Evolutionary conservation across 2,329 filamentous ascomycete species (phyloP), one percentile per base, ranked within the genome.

Genomic region (Cladosporium sp.): DNA sequence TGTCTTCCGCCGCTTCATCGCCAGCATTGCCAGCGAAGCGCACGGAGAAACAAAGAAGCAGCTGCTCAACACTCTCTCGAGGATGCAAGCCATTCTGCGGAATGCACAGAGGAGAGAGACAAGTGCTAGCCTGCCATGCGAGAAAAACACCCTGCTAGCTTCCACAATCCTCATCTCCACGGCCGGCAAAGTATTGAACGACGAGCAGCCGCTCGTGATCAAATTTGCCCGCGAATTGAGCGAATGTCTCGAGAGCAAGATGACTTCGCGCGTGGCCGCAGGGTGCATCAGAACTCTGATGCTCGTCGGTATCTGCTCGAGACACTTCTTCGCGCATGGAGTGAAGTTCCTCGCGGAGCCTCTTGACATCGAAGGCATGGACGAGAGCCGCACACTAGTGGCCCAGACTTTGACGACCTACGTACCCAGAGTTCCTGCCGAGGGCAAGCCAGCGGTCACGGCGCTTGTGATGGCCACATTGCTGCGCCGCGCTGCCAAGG

Each of bases 71-170:
- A 94, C 90, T 61, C 79, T 97, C 9, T 85, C 88, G 30, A 86
- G 90, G 5, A 94, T 97, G 78, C 76, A 96, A 22, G 84, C 88
- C 17, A 94, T 95, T 56, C 86, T 92, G 65, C 80, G 88, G 20
- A 80, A 89, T 64, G 88, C 87, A 0, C 89, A 92, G 73, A 89
- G 87, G 70, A 83, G 89, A 40, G 89, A 92, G 68, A 83, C 80
- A 3, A 86, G 92, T 19, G 86, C 88, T 5, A 91, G 92, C 3
- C 80, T 99, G 22, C 80, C 88, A 1, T 96, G 92, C 72, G 93
- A 97, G 69, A 97, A 95, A 78, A 99, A 97, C 69, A 89, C 88
- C 4, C 83, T 99, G 5, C 80, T 99, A 50, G 90, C 92, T 0
- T 88, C 88, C 49, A 96, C 94, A 0, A 89, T 99, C 60, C 82